Evolutionary conservation across 768 basidiomycete species (phyloP), one percentile per base, ranked within the genome.

Genomic region (Clavulina sp.): DNA sequence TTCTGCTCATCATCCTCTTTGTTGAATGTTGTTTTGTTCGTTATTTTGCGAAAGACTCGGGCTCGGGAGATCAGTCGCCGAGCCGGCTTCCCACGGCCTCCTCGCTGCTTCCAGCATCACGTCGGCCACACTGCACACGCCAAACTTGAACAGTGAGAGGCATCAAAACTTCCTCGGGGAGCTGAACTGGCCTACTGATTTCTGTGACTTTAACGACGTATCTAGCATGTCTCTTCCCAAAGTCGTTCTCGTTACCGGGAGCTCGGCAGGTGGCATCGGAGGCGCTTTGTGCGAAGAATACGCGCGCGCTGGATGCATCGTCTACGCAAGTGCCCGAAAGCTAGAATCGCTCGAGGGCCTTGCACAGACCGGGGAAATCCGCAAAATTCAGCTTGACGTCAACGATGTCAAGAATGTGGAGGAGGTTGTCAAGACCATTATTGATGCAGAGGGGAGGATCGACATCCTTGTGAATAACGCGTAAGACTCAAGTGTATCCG

Each of bases 261-360:
- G 16, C 16, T 13, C 43, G 7, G 24, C 9, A 46, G 43, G 43
- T 46, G 43, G 43, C 7, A 46, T 46, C 13, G 43, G 43, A 9
- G 9, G 9, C 26, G 9, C 13, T 16, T 28, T 46, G 16, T 16
- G 13, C 13, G 43, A 46, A 26, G 13, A 7, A 13, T 46, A 9
- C 43, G 43, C 43, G 16, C 9, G 9, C 7, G 24, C 13, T 7
- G 43, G 43, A 28, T 46, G 43, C 43, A 26, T 46, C 19, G 64
- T 65, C n/a, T 59, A 65, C 32, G 64, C 64, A 5, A 64, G 61
- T 0, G 52, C 64, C 7, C 59, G 63, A 1, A 34, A 49, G 2
- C 33, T 58, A 6, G 54, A 56, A 13, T 49, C 61, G 18, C 59
- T 65, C 58, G 41, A 49, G 7, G 54, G 49, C 6, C 52, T 66